These are phyloP conservation scores for Cyberlindnera veronae DNA, from an alignment of 805 yeast species.

Conservation along the genomic window DNA sequence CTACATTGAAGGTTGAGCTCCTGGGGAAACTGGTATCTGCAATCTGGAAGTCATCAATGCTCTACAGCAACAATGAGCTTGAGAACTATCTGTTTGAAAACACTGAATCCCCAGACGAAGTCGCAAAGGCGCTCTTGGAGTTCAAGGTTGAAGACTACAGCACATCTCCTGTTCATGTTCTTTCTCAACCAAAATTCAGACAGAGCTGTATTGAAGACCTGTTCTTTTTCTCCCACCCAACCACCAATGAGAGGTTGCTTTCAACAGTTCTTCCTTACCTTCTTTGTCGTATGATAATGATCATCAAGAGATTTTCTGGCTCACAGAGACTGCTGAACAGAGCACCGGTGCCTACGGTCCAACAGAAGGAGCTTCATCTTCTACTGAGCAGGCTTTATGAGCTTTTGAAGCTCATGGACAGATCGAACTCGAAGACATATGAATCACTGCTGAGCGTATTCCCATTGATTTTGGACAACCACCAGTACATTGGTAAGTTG, in stretches of 20 bases:
- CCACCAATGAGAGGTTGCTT: constrained; percentile 23
- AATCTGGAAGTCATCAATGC: constrained; percentile 57
- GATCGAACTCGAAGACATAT: constrained; percentile 4
- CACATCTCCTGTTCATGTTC: constrained; percentile 45
- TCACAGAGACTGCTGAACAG: constrained; percentile 56
- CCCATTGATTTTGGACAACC: constrained; percentile 26
- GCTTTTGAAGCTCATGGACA: constrained; percentile 20
- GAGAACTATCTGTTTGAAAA: constrained; percentile 38
- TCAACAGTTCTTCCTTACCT: constrained; percentile 43
- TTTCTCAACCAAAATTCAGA: constrained; percentile 47
- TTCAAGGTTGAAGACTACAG: constrained; percentile 50
- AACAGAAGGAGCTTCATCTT: constrained; percentile 55
- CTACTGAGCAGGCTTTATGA: constrained; percentile 42
- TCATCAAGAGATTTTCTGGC: constrained; percentile 59
- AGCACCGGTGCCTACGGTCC: constrained; percentile 65
- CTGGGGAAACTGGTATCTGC: constrained; percentile 43
- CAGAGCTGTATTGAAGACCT: constrained; percentile 54
- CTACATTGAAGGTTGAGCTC: constrained; percentile 28
- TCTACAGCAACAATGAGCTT: constrained; percentile 53
- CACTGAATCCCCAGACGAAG: constrained; percentile 31
- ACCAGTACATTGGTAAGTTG: constrained; percentile 18
- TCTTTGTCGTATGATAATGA: constrained; percentile 54
- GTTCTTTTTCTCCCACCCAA: constrained; percentile 34
- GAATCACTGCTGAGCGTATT: constrained; percentile 16
- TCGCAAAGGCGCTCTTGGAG: constrained; percentile 35